These are phyloP conservation scores for Gaeumannomyces sp. DNA, from an alignment of 2,329 filamentous ascomycete genomes.

Conservation along the genomic window DNA sequence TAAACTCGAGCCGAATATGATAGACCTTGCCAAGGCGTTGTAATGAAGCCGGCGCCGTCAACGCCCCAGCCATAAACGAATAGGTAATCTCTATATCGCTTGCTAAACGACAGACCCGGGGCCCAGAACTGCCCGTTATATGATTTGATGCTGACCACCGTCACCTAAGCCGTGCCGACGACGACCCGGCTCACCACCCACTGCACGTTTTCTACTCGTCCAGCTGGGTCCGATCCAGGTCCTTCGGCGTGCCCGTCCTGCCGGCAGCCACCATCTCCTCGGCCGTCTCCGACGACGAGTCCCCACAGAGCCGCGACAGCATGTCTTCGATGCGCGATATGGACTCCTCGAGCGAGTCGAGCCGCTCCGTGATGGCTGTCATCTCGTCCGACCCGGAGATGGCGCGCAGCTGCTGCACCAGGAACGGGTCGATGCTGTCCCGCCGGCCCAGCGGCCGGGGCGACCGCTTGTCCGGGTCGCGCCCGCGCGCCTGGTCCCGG, in stretches of 20 bases:
- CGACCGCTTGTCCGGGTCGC: not conserved
- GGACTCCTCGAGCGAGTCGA: constrained; percentile 45
- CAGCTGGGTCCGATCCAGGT: constrained; percentile 16
- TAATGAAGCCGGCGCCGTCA: too few species aligned
- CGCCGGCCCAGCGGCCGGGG: constrained; percentile 35
- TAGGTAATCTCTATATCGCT: too few species aligned
- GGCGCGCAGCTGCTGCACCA: constrained; percentile 45
- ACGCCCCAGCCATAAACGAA: too few species aligned
- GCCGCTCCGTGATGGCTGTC: constrained; percentile 35
- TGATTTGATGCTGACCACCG: too few species aligned
- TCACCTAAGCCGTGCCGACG: too few species aligned
- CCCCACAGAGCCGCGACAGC: constrained; percentile 21
- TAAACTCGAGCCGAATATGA: too few species aligned
- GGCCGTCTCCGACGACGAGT: constrained; percentile 14
- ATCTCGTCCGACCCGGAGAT: constrained; percentile 40
- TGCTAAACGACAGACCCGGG: too few species aligned
- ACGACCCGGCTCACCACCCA: too few species aligned
- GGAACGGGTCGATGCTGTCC: constrained; percentile 49
- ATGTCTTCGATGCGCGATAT: constrained; percentile 31
- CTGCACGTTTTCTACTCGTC: constrained; percentile 9
- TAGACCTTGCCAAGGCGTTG: too few species aligned
- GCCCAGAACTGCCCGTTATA: too few species aligned
- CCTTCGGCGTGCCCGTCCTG: constrained; percentile 16
- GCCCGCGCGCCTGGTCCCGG: not conserved
- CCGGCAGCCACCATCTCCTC: constrained; percentile 7